Conservation (phyloP, 345 rosid genomes). For the Gossypium herbaceum region DNA sequence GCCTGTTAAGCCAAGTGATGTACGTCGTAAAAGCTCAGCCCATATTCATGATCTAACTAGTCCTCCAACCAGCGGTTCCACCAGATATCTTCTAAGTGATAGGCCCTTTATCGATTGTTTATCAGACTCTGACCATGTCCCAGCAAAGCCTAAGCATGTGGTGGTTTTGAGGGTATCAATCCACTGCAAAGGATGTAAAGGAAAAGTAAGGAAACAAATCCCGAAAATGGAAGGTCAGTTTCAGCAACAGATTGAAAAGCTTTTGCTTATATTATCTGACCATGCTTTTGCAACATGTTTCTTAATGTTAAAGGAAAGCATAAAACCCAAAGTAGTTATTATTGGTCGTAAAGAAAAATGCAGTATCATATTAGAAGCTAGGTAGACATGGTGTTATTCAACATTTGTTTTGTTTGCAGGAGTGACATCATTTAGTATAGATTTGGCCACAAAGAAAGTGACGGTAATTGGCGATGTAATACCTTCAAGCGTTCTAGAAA, state of each 20-base stretch:
- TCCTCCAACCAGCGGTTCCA: conserved; percentile 29
- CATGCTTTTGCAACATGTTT: too few relatives aligned
- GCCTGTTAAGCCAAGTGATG: conserved; percentile 24
- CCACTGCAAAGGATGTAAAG: conserved; percentile 96
- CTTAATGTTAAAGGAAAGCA: background rate
- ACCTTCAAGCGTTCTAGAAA: conserved; percentile 44
- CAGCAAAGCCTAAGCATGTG: conserved; percentile 24
- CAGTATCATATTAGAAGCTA: conserved; percentile 9
- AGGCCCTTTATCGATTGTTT: conserved; percentile 40
- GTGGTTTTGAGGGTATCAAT: conserved; percentile 87
- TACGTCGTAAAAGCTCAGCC: conserved; percentile 63
- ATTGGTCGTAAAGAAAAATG: background rate
- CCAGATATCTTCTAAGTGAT: conserved; percentile 68
- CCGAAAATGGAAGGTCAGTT: conserved; percentile 85
- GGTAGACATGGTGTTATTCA: too few relatives aligned
- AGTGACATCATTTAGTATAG: conserved; percentile 55
- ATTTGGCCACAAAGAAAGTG: conserved; percentile 47
- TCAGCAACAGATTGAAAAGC: background rate
- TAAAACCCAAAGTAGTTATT: background rate
- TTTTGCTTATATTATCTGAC: too few relatives aligned
- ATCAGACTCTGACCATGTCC: conserved; percentile 33
- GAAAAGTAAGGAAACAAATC: conserved; percentile 81
- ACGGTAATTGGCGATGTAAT: conserved; percentile 50
- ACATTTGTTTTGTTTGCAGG: conserved; percentile 26
- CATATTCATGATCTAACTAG: conserved; percentile 38